Percentiles rank a stretch among this genome's conserved stretches.
phyloP scores from a whole-genome alignment of 2,329 filamentous ascomycete genomes.

The Aureobasidium sp. region DNA sequence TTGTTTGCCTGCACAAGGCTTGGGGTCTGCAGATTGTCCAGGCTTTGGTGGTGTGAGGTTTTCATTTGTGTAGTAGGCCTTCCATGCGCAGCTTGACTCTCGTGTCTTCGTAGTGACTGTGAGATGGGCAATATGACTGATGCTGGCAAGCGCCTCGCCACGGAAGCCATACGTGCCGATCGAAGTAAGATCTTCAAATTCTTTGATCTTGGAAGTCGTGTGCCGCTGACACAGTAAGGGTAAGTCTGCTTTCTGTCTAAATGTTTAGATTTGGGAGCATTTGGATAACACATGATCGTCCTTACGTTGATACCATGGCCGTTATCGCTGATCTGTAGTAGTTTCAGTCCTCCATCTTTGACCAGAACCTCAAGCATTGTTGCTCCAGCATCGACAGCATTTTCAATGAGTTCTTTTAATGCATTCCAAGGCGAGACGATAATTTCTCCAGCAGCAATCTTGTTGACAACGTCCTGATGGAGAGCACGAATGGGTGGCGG shows the following conservation, averaged over 20 bases:
- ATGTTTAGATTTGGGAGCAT: slow-evolving; percentile 17
- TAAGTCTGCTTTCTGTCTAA: slow-evolving; percentile 71
- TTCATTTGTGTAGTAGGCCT: slow-evolving; percentile 78
- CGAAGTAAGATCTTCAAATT: slow-evolving; percentile 82
- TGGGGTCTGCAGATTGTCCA: slow-evolving; percentile 78
- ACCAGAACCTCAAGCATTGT: slow-evolving; percentile 84
- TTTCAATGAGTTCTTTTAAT: slow-evolving; percentile 93
- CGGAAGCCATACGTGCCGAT: slow-evolving; percentile 98
- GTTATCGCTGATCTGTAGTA: slow-evolving; percentile 96
- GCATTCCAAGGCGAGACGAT: slow-evolving; percentile 96
- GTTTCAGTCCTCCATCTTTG: slow-evolving; percentile 90
- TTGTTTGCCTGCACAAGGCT: slow-evolving; percentile 74
- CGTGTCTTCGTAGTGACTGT: slow-evolving; percentile 91
- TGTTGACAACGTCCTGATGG: slow-evolving; percentile 91
- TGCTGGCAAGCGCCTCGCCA: slow-evolving; percentile 91
- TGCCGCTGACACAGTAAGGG: slow-evolving; percentile 91
- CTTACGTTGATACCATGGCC: slow-evolving; percentile 87
- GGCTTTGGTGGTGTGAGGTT: slow-evolving; percentile 77
- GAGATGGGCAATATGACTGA: slow-evolving; percentile 95
- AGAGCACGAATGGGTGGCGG: slow-evolving; percentile 58
- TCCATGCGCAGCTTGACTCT: slow-evolving; percentile 81
- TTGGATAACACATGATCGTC: slow-evolving; percentile 14
- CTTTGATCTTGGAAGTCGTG: slow-evolving; percentile 90
- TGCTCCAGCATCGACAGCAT: slow-evolving; percentile 93
- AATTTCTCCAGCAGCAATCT: slow-evolving; percentile 96